Percentiles rank a stretch among this genome's conserved stretches.
These are phyloP conservation scores for Cercospora zeae-maydis DNA, from an alignment of 2,329 filamentous ascomycete genomes.

Conservation along the genomic window DNA sequence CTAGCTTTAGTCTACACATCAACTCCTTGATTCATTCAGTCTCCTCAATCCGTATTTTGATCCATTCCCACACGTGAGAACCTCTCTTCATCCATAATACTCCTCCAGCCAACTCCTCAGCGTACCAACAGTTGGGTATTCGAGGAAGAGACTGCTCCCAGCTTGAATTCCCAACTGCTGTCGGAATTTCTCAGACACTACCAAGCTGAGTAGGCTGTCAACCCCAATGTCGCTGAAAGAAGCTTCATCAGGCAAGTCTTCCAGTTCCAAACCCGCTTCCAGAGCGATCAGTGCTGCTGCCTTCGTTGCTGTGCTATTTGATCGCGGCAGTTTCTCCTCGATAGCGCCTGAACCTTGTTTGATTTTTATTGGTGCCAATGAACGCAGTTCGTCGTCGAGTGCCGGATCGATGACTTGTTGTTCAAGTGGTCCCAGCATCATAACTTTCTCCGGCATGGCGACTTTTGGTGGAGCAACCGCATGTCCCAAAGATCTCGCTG, in stretches of 20 bases:
- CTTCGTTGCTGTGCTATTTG: neutral
- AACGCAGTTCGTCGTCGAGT: neutral
- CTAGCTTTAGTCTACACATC: no score
- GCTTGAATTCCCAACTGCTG: slow-evolving; percentile 34
- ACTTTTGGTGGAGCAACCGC: neutral
- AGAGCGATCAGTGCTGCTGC: neutral
- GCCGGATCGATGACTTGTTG: neutral
- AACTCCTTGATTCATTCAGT: no score
- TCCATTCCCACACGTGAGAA: no score
- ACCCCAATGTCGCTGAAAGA: slow-evolving; percentile 36
- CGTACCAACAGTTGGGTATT: slow-evolving; percentile 27
- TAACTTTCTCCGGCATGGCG: neutral
- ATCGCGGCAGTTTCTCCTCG: neutral
- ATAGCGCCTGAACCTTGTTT: neutral
- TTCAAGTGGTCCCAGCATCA: neutral
- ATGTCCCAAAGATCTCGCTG: neutral
- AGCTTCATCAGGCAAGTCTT: slow-evolving; percentile 37
- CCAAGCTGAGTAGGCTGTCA: slow-evolving; percentile 39
- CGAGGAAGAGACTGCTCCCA: slow-evolving; percentile 26
- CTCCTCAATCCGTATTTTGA: no score
- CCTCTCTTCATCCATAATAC: neutral
- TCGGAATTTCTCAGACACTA: slow-evolving; percentile 36
- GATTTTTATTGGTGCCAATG: neutral
- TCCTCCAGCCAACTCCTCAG: slow-evolving; percentile 8
- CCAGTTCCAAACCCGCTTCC: slow-evolving; percentile 56